Evolutionary conservation across 2,329 filamentous ascomycete genomes (phyloP).

Genomic region (Trichoderma sp.): DNA sequence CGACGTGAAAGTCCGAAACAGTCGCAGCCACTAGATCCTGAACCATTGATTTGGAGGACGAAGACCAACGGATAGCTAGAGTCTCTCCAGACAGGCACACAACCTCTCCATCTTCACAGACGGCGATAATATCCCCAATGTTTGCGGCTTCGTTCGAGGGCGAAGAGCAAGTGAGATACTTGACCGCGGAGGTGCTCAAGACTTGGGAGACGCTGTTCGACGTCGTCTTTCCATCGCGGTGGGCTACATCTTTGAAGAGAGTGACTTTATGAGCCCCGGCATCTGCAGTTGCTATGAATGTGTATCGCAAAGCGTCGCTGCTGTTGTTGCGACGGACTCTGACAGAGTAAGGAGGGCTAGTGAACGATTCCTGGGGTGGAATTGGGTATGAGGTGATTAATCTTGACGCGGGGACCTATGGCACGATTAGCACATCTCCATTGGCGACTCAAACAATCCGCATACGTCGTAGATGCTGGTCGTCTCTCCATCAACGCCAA

Average conservation of each 20-base stretch:
- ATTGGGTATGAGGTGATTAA: constrained; percentile 66
- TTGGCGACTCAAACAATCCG: neutral
- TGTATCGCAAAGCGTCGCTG: constrained; percentile 54
- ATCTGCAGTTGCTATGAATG: constrained; percentile 56
- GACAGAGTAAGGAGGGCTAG: constrained; percentile 59
- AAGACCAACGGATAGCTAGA: constrained; percentile 35
- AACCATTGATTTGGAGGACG: constrained; percentile 33
- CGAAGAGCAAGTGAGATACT: constrained; percentile 35
- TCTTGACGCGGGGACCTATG: constrained; percentile 56
- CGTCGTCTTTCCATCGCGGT: constrained; percentile 49
- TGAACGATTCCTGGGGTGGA: constrained; percentile 61
- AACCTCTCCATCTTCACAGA: constrained; percentile 60
- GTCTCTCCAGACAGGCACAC: constrained; percentile 57
- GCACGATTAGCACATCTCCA: constrained; percentile 9
- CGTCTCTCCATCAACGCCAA: constrained; percentile 63
- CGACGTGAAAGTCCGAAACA: constrained; percentile 43
- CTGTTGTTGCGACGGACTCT: constrained; percentile 48
- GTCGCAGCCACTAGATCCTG: constrained; percentile 35
- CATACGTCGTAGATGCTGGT: constrained; percentile 64
- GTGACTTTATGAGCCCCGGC: constrained; percentile 50
- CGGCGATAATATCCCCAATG: constrained; percentile 46
- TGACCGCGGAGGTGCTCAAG: constrained; percentile 39
- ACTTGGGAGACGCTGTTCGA: constrained; percentile 47
- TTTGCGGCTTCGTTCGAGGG: constrained; percentile 27
- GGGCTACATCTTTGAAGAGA: constrained; percentile 56